Evolutionary conservation across 179 eudicot genomes (phyloP).

Genomic region (Spinacia oleracea): DNA sequence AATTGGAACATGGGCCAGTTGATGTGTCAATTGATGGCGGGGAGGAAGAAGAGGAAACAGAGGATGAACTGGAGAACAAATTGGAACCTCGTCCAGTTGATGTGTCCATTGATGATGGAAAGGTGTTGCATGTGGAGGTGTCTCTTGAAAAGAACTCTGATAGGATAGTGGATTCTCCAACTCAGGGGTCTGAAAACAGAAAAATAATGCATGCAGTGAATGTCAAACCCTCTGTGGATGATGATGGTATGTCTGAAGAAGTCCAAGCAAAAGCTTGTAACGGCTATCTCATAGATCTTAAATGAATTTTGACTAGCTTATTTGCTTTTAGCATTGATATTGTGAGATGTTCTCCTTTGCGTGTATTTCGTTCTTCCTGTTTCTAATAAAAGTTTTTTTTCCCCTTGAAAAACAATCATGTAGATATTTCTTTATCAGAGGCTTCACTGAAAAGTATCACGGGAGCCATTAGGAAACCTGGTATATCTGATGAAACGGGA

Average conservation of each 20-base stretch:
- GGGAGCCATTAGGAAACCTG: constrained; percentile 17
- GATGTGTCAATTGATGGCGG: constrained; percentile 17
- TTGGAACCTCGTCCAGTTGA: constrained; percentile 16
- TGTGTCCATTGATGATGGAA: constrained; percentile 15
- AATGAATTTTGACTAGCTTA: neutral
- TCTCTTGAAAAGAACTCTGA: constrained; percentile 22
- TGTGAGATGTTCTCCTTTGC: neutral
- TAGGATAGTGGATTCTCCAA: constrained; percentile 15
- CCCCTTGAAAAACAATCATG: neutral
- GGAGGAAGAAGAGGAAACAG: constrained; percentile 18
- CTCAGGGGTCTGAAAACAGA: constrained; percentile 20
- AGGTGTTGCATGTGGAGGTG: constrained; percentile 23
- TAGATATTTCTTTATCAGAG: constrained; percentile 15
- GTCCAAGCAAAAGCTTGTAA: constrained; percentile 10
- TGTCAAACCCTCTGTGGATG: constrained; percentile 14
- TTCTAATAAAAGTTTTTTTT: neutral
- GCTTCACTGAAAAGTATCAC: constrained; percentile 15
- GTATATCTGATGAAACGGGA: constrained; percentile 20
- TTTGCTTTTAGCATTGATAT: neutral
- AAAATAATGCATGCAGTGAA: constrained; percentile 2
- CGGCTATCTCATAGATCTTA: constrained; percentile 3
- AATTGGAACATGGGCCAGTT: constrained; percentile 13
- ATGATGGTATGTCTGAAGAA: constrained; percentile 18
- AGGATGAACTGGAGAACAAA: constrained; percentile 28
- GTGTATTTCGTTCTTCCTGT: neutral